Evolutionary conservation across 1,139 yeast species (phyloP), one percentile per base, ranked within the genome.

Genomic region (Scheffersomyces parashehatae): DNA sequence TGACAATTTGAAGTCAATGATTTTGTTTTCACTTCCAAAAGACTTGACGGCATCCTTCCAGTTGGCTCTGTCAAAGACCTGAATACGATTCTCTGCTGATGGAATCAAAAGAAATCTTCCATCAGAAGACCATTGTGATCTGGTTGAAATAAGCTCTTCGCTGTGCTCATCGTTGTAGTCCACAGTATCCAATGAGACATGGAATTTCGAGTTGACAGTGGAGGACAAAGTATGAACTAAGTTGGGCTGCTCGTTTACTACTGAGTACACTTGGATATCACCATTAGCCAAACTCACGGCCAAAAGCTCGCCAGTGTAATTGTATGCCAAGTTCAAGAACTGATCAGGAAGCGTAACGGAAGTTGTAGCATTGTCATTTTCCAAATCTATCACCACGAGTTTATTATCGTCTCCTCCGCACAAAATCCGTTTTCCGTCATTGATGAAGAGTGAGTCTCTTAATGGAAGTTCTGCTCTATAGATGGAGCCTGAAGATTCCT

Each of bases 371-470:
- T 68, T 67, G 35, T 73, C 72, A n/a, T 64, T 66, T 16, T 55
- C 57, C 13, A 78, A 55, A 48, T 81, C 83, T 3, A 87, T 67
- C 2, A 88, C 56, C 8, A 74, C 70, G 43, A 87, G 70, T 48
- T 81, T 80, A 41, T 79, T 75, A 49, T 87, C 95, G 55, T 88
- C 95, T 42, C 96, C 95, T 28, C 89, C 93, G 43, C 83, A 76
- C 1, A 88, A 79, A 3, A 81, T 68, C 66, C 86, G 75, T 40
- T 79, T 73, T 0, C 91, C 96, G 47, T 82, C 86, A 47, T 85
- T 87, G 37, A 88, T 81, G 59, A 86, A 82, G 13, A 68, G 68
- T 4, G 83, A 72, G 48, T 82, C 87, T 50, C 95, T 74, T 33
- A 90, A 61, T 0, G 96, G 87, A 35, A 88, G 67, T 15, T 86